Conservation (phyloP, 257 asterid genomes). For the Handroanthus guayacan region DNA sequence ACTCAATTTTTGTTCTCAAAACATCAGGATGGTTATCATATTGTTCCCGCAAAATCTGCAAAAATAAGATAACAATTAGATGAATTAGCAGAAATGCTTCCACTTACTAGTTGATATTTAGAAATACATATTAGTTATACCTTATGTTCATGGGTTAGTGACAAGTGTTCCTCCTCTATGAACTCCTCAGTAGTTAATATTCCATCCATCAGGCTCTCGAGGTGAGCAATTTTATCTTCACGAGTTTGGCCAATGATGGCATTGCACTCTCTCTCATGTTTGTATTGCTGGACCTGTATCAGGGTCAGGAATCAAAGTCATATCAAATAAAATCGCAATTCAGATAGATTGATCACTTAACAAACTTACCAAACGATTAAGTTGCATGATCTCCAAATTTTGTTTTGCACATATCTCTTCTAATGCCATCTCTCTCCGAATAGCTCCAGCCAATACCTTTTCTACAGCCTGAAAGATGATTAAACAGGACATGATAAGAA, state of each 20-base stretch:
- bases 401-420: constrained; percentile 89
- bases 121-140: constrained; percentile 43
- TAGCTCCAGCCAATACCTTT: constrained; percentile 95
- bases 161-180: constrained; percentile 80
- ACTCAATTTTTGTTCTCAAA: constrained; percentile 73
- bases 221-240: constrained; percentile 94
- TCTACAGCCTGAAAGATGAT: constrained; percentile 81
- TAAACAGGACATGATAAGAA: constrained; percentile 41
- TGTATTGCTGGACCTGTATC: constrained; percentile 91
- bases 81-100: constrained; percentile 34
- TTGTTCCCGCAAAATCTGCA: constrained; percentile 85
- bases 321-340: constrained; percentile 27
- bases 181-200: constrained; percentile 83
- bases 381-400: constrained; percentile 82
- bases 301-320: constrained; percentile 28
- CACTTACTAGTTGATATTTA: constrained; percentile 18
- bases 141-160: constrained; percentile 82
- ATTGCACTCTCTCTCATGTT: constrained; percentile 97
- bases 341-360: constrained; percentile 24
- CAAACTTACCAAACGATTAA: constrained; percentile 81
- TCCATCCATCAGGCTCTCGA: constrained; percentile 97
- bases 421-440: constrained; percentile 98
- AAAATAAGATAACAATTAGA: constrained; percentile 34
- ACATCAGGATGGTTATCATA: constrained; percentile 93
- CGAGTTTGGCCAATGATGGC: constrained; percentile 86